Percentiles rank a stretch among this genome's conserved stretches.
Evolutionary conservation across 768 basidiomycete species (phyloP).

Genomic region (Lactarius indigo): DNA sequence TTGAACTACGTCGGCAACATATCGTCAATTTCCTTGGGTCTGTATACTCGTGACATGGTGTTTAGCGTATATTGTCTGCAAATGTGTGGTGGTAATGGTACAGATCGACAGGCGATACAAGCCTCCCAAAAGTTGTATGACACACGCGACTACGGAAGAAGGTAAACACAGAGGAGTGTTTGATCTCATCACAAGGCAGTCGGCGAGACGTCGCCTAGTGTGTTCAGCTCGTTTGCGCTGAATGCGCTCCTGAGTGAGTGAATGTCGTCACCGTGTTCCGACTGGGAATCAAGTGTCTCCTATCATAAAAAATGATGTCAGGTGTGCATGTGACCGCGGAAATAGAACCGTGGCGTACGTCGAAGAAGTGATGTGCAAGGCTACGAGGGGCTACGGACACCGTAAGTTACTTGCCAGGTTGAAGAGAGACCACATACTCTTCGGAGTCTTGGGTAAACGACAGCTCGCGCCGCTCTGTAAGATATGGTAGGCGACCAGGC

Average conservation of each 20-base stretch:
- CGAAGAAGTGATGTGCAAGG: constrained; percentile 89
- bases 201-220: constrained; percentile 67
- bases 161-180: constrained; percentile 17
- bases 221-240: constrained; percentile 53
- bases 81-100: background rate
- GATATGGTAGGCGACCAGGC: constrained; percentile 87
- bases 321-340: constrained; percentile 9
- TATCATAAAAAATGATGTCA: constrained; percentile 30
- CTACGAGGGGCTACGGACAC: constrained; percentile 69
- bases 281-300: constrained; percentile 72
- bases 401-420: background rate
- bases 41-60: no score
- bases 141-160: background rate
- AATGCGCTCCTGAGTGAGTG: constrained; percentile 59
- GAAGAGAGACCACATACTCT: constrained; percentile 54
- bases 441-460: constrained; percentile 89
- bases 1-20: no score
- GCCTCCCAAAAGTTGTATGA: background rate
- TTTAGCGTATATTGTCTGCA: background rate
- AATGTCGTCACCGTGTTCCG: constrained; percentile 71
- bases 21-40: no score
- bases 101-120: constrained; percentile 2
- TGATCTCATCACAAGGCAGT: constrained; percentile 53
- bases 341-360: constrained; percentile 50
- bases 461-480: constrained; percentile 87